phyloP scores from a whole-genome alignment of 1,139 yeast genomes.

The Protomyces arabidopsidicola region DNA sequence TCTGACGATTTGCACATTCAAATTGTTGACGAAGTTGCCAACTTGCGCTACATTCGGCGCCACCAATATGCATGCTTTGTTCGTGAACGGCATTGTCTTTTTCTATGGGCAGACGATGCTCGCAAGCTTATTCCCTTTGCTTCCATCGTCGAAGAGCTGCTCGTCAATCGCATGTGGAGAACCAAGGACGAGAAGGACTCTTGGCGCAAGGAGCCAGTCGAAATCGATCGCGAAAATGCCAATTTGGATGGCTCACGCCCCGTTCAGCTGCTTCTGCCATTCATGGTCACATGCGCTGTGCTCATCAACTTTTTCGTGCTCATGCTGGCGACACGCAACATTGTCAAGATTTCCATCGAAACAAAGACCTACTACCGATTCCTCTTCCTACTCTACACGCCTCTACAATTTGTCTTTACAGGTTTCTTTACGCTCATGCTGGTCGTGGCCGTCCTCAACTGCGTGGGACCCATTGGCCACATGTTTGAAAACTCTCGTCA shows the following conservation, averaged over 20 bases:
- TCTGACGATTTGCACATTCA: slow-evolving; percentile 32
- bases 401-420: slow-evolving; percentile 22
- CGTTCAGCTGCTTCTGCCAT: slow-evolving; percentile 14
- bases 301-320: slow-evolving; percentile 25
- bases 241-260: slow-evolving; percentile 25
- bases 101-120: slow-evolving; percentile 33
- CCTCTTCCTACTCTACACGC: slow-evolving; percentile 22
- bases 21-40: slow-evolving; percentile 28
- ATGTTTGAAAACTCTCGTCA: slow-evolving; percentile 26
- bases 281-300: slow-evolving; percentile 26
- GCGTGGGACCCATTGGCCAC: slow-evolving; percentile 30
- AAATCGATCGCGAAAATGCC: slow-evolving; percentile 6
- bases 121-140: slow-evolving; percentile 28
- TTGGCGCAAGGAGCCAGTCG: slow-evolving; percentile 8
- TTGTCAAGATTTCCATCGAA: slow-evolving; percentile 5
- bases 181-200: slow-evolving; percentile 6
- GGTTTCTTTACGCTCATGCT: slow-evolving; percentile 27
- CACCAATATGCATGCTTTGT: slow-evolving; percentile 32
- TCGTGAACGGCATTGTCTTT: slow-evolving; percentile 26
- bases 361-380: slow-evolving; percentile 26
- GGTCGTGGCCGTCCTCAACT: slow-evolving; percentile 27
- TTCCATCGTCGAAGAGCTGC: slow-evolving; percentile 6
- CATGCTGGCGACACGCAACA: slow-evolving; percentile 14
- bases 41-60: slow-evolving; percentile 30
- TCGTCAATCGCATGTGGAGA: slow-evolving; percentile 20